Evolutionary conservation across 768 basidiomycete genomes (phyloP), one percentile per base, ranked within the genome.

Genomic region (Tulasnella sp.): DNA sequence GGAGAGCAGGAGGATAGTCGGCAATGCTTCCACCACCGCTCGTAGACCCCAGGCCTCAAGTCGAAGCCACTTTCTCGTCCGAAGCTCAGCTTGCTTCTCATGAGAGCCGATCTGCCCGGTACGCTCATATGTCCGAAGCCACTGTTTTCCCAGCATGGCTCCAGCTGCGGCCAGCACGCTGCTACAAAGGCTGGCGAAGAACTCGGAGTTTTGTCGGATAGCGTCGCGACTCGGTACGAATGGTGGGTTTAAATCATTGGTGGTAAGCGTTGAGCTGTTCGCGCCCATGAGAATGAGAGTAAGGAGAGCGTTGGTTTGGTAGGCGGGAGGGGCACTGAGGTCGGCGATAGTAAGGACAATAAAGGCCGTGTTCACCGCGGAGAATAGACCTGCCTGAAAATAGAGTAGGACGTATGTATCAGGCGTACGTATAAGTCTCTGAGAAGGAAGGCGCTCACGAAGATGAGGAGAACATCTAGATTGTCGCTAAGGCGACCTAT

Each of bases 381-480:
- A 56, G 34, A 56, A 56, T 7, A 56, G 38, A 4, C 54, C 54
- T 13, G 54, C 54, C 54, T 56, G n/a, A 4, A 7, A 4, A 26
- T n/a, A 48, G 9, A 19, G n/a, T 43, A 15, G 10, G 10, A 13
- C 11, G 13, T 17, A 11, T 11, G 27, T 26, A 26, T 26, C 34
- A 38, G 34, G n/a, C n/a, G 7, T 48, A 2, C 13, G 4, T 53
- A 30, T 21, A 48, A 48, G 19, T 24, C 30, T 23, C 15, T 15
- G 23, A 41, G 34, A 38, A 51, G 11, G 27, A 32, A 30, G 17
- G 19, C 15, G 43, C 58, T 34, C 42, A 59, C 58, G n/a, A 59
- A 59, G 4, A 59, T 59, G 19, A 59, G 58, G 15, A 59, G 58
- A 26, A 49, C 43, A n/a, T 59, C 58, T 7, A 59, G 47, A 51